Percentiles rank a stretch among this genome's conserved stretches.
phyloP scores from a whole-genome alignment of 345 rosid genomes.

The Citrus mangshanensis region DNA sequence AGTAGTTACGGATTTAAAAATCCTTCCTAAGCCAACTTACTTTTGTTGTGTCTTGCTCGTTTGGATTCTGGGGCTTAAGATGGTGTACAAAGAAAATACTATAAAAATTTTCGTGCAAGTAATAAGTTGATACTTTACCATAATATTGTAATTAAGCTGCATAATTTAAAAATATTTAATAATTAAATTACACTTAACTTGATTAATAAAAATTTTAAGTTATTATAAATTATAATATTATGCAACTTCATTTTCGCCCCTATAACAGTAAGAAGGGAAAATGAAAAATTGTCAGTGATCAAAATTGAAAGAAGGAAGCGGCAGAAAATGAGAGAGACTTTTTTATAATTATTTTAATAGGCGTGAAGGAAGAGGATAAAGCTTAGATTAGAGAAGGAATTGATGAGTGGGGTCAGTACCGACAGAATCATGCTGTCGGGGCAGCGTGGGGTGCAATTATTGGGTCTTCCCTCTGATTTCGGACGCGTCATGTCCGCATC shows the following conservation, averaged over 20 bases:
- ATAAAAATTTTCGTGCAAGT: accelerated
- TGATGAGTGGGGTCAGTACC: constrained; percentile 12
- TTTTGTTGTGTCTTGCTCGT: too few species aligned
- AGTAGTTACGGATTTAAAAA: background rate
- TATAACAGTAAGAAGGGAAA: too few species aligned
- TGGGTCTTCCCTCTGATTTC: constrained; percentile 57
- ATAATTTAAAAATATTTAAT: too few species aligned
- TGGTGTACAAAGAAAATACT: too few species aligned
- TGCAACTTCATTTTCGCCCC: too few species aligned
- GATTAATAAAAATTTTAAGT: too few species aligned
- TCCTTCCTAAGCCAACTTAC: background rate
- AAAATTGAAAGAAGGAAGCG: constrained; percentile 2
- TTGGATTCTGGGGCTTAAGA: too few species aligned
- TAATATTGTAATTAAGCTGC: too few species aligned
- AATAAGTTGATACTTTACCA: too few species aligned
- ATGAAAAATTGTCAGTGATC: too few species aligned
- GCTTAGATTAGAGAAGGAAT: constrained; percentile 16
- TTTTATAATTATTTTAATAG: constrained; percentile 6
- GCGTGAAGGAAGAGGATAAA: constrained; percentile 19
- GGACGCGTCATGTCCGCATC: constrained; percentile 65
- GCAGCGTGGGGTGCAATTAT: constrained; percentile 66
- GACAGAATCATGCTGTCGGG: constrained; percentile 62
- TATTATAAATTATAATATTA: too few species aligned
- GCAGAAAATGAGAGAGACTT: background rate
- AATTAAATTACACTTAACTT: too few species aligned